A percentile compares a stretch with the other conserved stretches of the same genome.
Conservation (phyloP, 108 stramenopile species). For the Seminavis robusta region DNA sequence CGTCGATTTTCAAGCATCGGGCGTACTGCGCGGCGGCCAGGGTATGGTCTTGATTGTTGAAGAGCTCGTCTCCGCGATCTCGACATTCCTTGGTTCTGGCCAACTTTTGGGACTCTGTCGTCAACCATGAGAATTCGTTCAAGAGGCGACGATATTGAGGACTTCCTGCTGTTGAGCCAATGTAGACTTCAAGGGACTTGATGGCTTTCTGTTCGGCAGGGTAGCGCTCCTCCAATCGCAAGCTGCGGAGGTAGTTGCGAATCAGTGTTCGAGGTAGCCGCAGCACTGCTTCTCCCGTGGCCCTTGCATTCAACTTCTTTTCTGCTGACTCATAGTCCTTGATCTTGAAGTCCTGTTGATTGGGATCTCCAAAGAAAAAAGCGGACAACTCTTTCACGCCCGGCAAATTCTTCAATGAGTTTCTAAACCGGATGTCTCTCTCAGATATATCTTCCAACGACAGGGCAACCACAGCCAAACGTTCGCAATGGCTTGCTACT, state of each 20-base stretch:
- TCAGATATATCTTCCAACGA: slow-evolving; percentile 64
- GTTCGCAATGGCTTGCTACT: slow-evolving; percentile 60
- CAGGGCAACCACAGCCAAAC: slow-evolving; percentile 53
- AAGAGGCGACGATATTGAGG: not conserved
- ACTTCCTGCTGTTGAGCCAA: not conserved
- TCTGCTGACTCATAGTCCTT: slow-evolving; percentile 25
- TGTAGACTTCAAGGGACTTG: slow-evolving; percentile 14
- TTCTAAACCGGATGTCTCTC: slow-evolving; percentile 43
- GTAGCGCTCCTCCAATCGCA: slow-evolving; percentile 79
- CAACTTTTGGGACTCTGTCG: slow-evolving; percentile 15
- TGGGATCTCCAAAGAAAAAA: slow-evolving; percentile 29
- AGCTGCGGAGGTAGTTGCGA: slow-evolving; percentile 52
- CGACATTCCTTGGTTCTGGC: slow-evolving; percentile 15
- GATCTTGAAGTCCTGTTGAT: slow-evolving; percentile 23
- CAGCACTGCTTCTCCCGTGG: slow-evolving; percentile 63
- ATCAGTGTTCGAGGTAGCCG: slow-evolving; percentile 54
- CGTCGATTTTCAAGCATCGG: slow-evolving; percentile 59
- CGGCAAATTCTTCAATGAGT: slow-evolving; percentile 59
- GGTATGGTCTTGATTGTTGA: slow-evolving; percentile 52
- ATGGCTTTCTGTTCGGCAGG: slow-evolving; percentile 48
- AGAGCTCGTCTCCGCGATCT: slow-evolving; percentile 58
- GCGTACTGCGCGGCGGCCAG: slow-evolving; percentile 66
- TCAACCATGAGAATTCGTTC: slow-evolving; percentile 19
- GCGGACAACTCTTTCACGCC: slow-evolving; percentile 21
- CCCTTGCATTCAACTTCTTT: slow-evolving; percentile 47